These are phyloP conservation scores for Mortierella sp. DNA, from an alignment of 371 early-diverging fungal species.

Conservation along the genomic window DNA sequence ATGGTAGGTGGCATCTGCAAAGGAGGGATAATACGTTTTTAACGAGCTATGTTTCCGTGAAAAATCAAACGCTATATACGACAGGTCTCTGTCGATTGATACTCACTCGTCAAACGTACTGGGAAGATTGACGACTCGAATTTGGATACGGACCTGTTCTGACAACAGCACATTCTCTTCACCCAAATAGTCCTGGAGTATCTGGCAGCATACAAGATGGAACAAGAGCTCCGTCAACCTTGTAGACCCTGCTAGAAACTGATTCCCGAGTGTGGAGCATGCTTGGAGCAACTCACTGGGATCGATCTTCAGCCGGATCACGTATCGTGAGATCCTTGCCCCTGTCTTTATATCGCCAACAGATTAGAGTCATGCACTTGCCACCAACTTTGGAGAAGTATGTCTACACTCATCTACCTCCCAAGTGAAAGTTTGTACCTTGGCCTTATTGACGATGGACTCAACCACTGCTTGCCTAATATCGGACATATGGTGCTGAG, in stretches of 20 bases:
- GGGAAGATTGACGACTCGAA: constrained; percentile 28
- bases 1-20: constrained; percentile 27
- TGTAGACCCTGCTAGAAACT: constrained; percentile 10
- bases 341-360: constrained; percentile 6
- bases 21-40: too few relatives aligned
- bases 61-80: too few relatives aligned
- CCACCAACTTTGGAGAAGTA: too few relatives aligned
- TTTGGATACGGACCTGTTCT: constrained; percentile 25
- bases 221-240: constrained; percentile 14
- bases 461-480: constrained; percentile 26
- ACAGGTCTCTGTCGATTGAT: too few relatives aligned
- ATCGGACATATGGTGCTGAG: constrained; percentile 24
- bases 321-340: constrained; percentile 24
- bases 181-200: constrained; percentile 32
- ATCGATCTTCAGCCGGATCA: constrained; percentile 20
- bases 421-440: constrained; percentile 7
- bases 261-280: constrained; percentile 33
- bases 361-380: background rate
- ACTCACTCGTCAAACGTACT: constrained; percentile 27
- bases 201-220: constrained; percentile 26
- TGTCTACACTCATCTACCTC: background rate
- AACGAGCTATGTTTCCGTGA: too few relatives aligned
- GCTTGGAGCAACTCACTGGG: constrained; percentile 26
- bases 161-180: constrained; percentile 10
- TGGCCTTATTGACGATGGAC: constrained; percentile 1